Evolutionary conservation across 106 monocot genomes (phyloP), one percentile per base, ranked within the genome.

Genomic region (Xerophyta viscosa): DNA sequence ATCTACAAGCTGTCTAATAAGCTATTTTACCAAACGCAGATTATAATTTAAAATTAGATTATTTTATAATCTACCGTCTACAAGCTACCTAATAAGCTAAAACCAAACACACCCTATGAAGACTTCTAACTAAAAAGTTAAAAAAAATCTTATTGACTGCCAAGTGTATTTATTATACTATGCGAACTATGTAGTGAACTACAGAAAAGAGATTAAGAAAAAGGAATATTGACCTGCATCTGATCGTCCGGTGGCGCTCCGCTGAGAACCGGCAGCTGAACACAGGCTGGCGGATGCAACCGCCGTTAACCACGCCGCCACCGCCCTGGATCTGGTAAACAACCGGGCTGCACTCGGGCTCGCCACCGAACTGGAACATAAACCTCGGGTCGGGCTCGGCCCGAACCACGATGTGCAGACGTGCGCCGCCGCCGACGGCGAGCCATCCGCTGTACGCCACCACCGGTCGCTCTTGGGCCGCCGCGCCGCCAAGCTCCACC

Each of bases 281-380:
- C 0, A 85, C 78, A 0, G 91, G 91, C 55, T 91, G 91, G 27
- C 56, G 49, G 2, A 66, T n/a, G n/a, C n/a, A n/a, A n/a, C n/a
- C n/a, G n/a, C n/a, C n/a, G n/a, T n/a, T n/a, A n/a, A n/a, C n/a
- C n/a, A n/a, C n/a, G n/a, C n/a, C n/a, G n/a, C n/a, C 14, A 24
- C 61, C 42, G 5, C 73, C 65, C 29, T 52, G 66, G 24, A 90
- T 37, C 85, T 85, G 91, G 24, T 75, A 91, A 24, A 91, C 81
- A 12, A 85, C 78, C 10, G 91, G 91, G 60, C 81, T 85, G 23
- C 81, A 85, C 81, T 91, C 91, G 29, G 91, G 91, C 45, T 91
- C 91, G 18, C 91, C 91, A 5, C 81, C 91, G 45, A 91, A 91
- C 66, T 81, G 67, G 44, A 91, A 91, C 20, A 91, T 78, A 48